These are phyloP conservation scores for Carex pumila DNA, from an alignment of 176 grass and related monocot species.

Conservation along the genomic window DNA sequence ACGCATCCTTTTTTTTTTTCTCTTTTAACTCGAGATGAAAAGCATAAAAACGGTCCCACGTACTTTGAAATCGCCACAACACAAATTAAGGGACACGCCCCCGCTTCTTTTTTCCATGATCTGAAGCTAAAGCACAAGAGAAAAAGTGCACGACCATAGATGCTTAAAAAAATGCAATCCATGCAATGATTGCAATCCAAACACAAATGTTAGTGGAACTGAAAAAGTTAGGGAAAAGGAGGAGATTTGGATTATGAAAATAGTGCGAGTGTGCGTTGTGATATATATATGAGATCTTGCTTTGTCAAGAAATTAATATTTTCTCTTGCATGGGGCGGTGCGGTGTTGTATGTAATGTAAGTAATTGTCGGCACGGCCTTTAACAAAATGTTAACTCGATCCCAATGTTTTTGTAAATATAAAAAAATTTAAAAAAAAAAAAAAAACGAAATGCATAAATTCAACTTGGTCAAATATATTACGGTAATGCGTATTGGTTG, in stretches of 20 bases:
- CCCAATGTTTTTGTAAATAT: no score
- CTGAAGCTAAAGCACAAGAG: background rate
- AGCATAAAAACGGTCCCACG: background rate
- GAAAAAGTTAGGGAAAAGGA: background rate
- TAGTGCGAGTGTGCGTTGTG: conserved; percentile 16
- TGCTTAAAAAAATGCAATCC: conserved; percentile 15
- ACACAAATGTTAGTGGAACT: conserved; percentile 16
- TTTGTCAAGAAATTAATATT: background rate
- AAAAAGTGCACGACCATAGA: background rate
- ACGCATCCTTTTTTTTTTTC: background rate
- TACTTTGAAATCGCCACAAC: background rate
- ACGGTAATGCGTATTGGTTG: no score
- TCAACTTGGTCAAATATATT: background rate
- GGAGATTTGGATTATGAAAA: conserved; percentile 14
- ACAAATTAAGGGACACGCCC: background rate
- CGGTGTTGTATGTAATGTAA: background rate
- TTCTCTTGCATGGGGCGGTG: background rate
- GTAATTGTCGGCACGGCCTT: background rate
- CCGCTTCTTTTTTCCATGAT: background rate
- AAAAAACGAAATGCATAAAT: background rate
- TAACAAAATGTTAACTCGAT: background rate
- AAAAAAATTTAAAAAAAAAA: no score
- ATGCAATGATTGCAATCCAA: conserved; percentile 18
- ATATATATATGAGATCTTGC: conserved; percentile 10
- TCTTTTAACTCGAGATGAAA: background rate